Evolutionary conservation across 352 stramenopile genomes (phyloP), one percentile per base, ranked within the genome.

Genomic region (Globisporangium echinulatum): DNA sequence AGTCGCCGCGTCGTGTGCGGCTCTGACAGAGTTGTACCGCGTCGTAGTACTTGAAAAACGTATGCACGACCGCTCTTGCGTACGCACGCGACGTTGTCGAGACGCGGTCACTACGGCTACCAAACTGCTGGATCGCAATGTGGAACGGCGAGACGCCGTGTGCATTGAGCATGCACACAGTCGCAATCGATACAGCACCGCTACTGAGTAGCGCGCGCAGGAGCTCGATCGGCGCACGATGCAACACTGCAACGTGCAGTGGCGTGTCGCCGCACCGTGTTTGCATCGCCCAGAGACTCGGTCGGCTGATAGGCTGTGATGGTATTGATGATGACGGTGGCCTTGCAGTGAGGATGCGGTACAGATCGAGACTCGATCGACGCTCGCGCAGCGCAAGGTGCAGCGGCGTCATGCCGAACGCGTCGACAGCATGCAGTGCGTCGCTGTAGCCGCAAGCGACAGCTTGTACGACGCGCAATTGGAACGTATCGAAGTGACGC

Each of bases 331-430:
- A 25, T 25, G 19, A 25, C 19, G 19, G 19, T 25, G 19, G 19
- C 19, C 19, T 25, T 25, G 19, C 19, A 25, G 15, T n/a, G 10
- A 88, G 62, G 1, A 85, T 49, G 11, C 62, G 10, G 0, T 82
- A 5, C 15, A 86, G 7, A 17, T 66, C 52, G 0, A 69, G 14
- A 13, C 25, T 64, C 0, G 61, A 57, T 11, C 69, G 66, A 15
- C 68, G 62, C 46, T 82, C 74, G 7, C 75, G 79, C 7, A 87
- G 71, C 8, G 72, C 77, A 3, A 88, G 61, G 53, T 91, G 82
- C 43, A 89, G 52, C 11, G 82, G 82, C 10, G 75, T 87, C 62
- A 86, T 82, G 7, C 75, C 79, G 55, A 78, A 83, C 15, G 68
- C 70, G 59, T 91, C 81, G 4, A 38, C 50, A 8, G 66, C 56